Evolutionary conservation across 1,284 basidiomycete species (phyloP), one percentile per base, ranked within the genome.

Genomic region (Ustilago tritici): DNA sequence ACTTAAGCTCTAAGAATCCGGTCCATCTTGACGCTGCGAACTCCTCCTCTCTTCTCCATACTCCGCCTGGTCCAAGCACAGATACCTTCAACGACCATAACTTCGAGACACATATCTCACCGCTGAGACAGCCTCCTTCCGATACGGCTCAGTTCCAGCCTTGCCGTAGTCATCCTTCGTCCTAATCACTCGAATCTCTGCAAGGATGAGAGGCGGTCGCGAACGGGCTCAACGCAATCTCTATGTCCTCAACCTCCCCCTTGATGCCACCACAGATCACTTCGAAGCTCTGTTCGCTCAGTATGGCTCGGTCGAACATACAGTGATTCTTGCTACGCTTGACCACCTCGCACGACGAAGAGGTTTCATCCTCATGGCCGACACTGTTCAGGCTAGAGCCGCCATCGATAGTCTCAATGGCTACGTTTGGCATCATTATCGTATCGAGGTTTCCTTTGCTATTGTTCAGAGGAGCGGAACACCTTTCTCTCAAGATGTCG

Each of bases 391-490:
- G 47, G 84, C 84, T 7, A 74, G 70, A 19, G 64, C 60, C 34
- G 84, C 84, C 6, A 77, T 86, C 46, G 69, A 79, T 17, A 57
- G 56, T 19, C 70, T 85, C 43, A 75, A 84, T 47, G 82, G 83
- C 11, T 71, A 70, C 52, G 64, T 73, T 17, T 86, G 84, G 84
- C 73, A 79, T 55, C 76, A 82, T 19, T 86, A 86, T 56, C 82
- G 84, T 12, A 78, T 86, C 64, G 84, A 85, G 49, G 84, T 85
- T 17, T 85, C 84, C 4, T 85, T 84, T 57, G 84, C 84, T 19
- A 82, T 84, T 28, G 82, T 86, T 2, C 84, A 86, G 62, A 81
- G 84, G 38, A 79, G 76, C 49, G 80, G 80, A 5, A 78, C 80
- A 7, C 82, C 82, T 12, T 80, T 84, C 50, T 71, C 78, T 14